Conservation (phyloP, 805 yeast species). For the Ogataea populi-albae region DNA sequence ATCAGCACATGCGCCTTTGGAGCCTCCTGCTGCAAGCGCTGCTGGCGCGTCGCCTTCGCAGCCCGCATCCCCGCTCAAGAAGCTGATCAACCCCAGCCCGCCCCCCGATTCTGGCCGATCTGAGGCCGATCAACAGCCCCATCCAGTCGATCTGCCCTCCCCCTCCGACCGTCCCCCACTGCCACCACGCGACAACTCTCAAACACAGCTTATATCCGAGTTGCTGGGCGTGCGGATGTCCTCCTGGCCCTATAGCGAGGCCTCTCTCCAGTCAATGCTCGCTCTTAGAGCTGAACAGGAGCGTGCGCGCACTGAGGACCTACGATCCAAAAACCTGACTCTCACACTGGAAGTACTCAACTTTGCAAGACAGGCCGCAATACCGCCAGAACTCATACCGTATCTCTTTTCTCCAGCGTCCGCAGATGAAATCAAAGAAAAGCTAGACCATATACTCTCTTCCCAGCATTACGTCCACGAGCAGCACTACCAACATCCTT, state of each 20-base stretch:
- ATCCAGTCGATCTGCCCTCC: neutral
- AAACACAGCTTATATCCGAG: slow-evolving; percentile 7
- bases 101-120: neutral
- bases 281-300: slow-evolving; percentile 42
- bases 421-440: slow-evolving; percentile 13
- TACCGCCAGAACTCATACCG: slow-evolving; percentile 27
- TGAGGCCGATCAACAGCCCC: slow-evolving; percentile 1
- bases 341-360: slow-evolving; percentile 37
- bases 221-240: slow-evolving; percentile 12
- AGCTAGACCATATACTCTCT: slow-evolving; percentile 12
- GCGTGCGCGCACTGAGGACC: slow-evolving; percentile 37
- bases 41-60: slow-evolving; percentile 1
- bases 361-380: slow-evolving; percentile 23
- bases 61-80: slow-evolving; percentile 16
- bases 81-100: slow-evolving; percentile 8
- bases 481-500: slow-evolving; percentile 1
- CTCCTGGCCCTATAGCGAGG: slow-evolving; percentile 34
- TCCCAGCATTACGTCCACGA: slow-evolving; percentile 3
- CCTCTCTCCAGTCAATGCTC: slow-evolving; percentile 37
- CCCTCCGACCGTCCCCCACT: neutral
- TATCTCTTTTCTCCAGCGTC: slow-evolving; percentile 18
- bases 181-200: neutral
- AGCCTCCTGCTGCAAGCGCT: too few species aligned
- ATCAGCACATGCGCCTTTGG: too few species aligned
- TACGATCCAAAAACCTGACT: slow-evolving; percentile 32